Base-by-base conservation (phyloP, 306 rosid species). In the Boehmeria nivea region DNA sequence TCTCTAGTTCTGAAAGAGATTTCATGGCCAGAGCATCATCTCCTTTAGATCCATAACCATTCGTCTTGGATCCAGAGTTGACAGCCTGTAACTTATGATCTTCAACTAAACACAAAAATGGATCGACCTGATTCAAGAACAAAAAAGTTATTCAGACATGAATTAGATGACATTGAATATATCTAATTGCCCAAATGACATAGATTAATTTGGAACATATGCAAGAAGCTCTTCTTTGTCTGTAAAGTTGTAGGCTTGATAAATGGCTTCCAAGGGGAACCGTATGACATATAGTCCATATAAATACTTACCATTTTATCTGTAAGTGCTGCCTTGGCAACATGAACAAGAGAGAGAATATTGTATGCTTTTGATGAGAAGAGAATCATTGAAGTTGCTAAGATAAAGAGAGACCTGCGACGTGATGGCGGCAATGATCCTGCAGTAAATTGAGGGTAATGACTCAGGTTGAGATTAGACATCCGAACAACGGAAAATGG, bases 341-440 rank as follows among this genome's bases (percentile, higher is more conserved):
- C 62, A 9, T 67, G 28, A 64, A 72, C 81, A 46, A 93, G 84
- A 61, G 86, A 61, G 40, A 43, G 65, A 64, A 93, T 74, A 64
- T 72, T 67, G 76, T 63, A 87, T 54, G 93, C 84, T 71, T 77
- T 83, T 45, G 89, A 77, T 26, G 86, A 74, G 70, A 93, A 77
- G 59, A 87, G 70, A 71, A 85, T 85, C 99, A 87, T 87, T n/a
- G 96, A 78, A 54, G 81, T 73, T 68, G 99, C 96, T 67, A 87
- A 68, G 67, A 82, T 72, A 76, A 78, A 79, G 22, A 93, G 80
- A 55, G 96, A 93, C 73, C 99, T 77, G 33, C 88, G 75, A 4
- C 89, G 86, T 12, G 96, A 93, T 45, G 99, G 86, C 54, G 89
- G 86, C 67, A 93, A 44, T 44, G 72, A n/a, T 60, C 94, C 99